Base-by-base conservation (phyloP, 805 yeast species). In the Candida railenensis region DNA sequence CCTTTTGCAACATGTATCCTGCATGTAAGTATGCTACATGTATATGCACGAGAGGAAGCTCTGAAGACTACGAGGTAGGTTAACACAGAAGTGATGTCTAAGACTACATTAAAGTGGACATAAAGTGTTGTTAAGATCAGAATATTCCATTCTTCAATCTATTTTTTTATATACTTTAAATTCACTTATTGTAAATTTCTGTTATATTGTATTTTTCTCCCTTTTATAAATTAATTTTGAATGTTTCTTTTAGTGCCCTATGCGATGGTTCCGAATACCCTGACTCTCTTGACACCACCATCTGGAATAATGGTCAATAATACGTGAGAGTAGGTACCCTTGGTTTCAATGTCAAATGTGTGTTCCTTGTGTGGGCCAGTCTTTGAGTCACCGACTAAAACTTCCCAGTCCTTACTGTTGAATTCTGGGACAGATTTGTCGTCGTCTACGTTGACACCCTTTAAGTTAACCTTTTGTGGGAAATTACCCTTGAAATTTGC, bases 401-500 rank as follows among this genome's bases (percentile, higher is more conserved):
- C 62, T 22, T 65, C 68, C 97, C 97, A 92, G 9, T 65, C 57
- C 1, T 66, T 46, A 36, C 76, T 69, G 40, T 73, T 78, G 11
- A 61, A 57, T 4, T 73, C 68, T 2, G 81, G 73, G 7, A 69
- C 66, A 8, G 66, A 66, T 5, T 53, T 49, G 21, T 64, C 69
- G 20, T 49, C 54, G 3, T 42, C 45, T 8, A 58, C 61, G 9
- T 61, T 58, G 42, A 83, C 61, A 2, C 82, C 97, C 59, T 87
- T 83, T n/a, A 91, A 70, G 41, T 78, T 71, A 52, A 91, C 66
- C 54, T 73, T 77, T 66, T 90, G 96, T 0, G 99, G 99, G 77
- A 83, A 92, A 70, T 92, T 92, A 19, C 99, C 99, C 63, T 95
- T 77, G 74, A 82, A 92, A 66, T 89, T 92, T 3, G 96, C 96